Evolutionary conservation across 2,329 filamentous ascomycete genomes (phyloP), one percentile per base, ranked within the genome.

Genomic region (Claviceps sp.): DNA sequence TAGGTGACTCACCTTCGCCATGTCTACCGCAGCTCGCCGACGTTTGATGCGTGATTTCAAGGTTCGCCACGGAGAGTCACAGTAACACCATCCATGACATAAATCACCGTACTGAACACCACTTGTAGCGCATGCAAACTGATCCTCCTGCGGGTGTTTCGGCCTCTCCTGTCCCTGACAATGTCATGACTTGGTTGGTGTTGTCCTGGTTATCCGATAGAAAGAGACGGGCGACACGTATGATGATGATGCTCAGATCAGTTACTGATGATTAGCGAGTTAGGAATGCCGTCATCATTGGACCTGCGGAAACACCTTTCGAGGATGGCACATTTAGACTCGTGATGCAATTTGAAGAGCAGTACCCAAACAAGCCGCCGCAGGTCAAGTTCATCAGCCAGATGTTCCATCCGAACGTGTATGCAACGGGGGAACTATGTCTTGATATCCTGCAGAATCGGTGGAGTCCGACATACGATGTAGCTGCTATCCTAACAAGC

Each of bases 21-120:
- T 76, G 91, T 97, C 91, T 63, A 97, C 93, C 57, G 86, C 91
- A 60, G 93, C 93, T 60, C 86, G 93, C 67, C 87, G 93, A 67
- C 88, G 93, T 67, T 77, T 98, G 69, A 97, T 98, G 93, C 87
- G 93, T 69, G 93, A 97, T 76, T 97, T 97, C 81, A 97, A 97
- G 86, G 89, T 94, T 69, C 55, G 79, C 65, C 59, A 55, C 43
- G 13, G 13, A 3, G 11, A 37, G 13, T 43, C 13, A 38, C 34
- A 34, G 30, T 34, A 34, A 34, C 9, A 34, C 9, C 9, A 34
- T 34, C 8, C 30, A 34, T 34, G 30, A 34, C 9, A 34, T 34
- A 34, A 34, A 34, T 4, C 9, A 34, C 30, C 14, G 5, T 22
- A 14, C 44, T 51, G 14, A 34, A n/a, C 18, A 43, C 52, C 30